Evolutionary conservation across 495 filamentous ascomycete species (phyloP), one percentile per base, ranked within the genome.

Genomic region (Daldinia decipiens): DNA sequence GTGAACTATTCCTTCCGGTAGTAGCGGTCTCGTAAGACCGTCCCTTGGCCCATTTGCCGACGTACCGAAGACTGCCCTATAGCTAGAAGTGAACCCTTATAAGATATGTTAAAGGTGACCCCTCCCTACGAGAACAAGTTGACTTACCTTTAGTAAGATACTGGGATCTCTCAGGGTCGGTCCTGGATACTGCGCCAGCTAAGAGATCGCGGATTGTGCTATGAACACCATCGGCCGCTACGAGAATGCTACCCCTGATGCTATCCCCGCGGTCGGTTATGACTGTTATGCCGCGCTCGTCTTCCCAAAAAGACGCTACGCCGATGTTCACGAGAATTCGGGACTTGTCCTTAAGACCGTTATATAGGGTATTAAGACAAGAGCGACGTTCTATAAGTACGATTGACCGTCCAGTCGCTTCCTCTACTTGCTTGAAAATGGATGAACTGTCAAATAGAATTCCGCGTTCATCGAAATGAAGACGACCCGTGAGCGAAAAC

Each of bases 61-160:
- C n/a, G 67, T 77, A 11, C 63, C 75, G 32, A 77, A 77, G 39
- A 77, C 51, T 11, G 43, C n/a, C 8, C 61, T 26, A 36, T 75
- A 77, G 38, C 13, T 70, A 39, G 62, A 58, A 4, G 54, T 64
- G 40, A 75, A 74, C 7, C 59, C 67, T 45, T 45, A 9, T 9
- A 17, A 7, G 24, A 17, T 13, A 29, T 21, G 54, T 54, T 45
- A 45, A 19, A 45, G 6, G 19, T 8, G 17, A 17, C 17, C 3
- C 6, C 40, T 19, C 6, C 17, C 3, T 21, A 21, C 19, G 1
- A 17, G 8, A 45, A 19, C 17, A 45, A 45, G 1, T 11, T 45
- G 7, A 45, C 40, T 8, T 45, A 45, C 40, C 40, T 45, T 9
- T 45, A 2, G n/a, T 45, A 45, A 57, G 21, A 1, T 34, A 26